Conservation (phyloP, 805 yeast species). For the Wickerhamomyces hampshirensis region DNA sequence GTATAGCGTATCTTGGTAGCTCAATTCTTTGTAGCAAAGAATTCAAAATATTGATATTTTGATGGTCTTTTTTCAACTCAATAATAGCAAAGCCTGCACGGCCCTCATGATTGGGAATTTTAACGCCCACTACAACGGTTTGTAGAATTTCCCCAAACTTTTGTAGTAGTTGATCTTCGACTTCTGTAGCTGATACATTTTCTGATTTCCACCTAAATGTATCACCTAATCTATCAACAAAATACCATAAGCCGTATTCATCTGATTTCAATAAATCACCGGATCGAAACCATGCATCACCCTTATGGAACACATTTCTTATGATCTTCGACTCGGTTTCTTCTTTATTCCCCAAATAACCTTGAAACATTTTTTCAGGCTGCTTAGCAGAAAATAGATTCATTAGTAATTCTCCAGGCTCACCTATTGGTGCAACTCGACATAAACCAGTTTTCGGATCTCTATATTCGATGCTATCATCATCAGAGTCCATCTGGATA, state of each 20-base stretch:
- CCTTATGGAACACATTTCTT: slow-evolving; percentile 69
- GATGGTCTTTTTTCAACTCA: slow-evolving; percentile 38
- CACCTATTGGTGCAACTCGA: slow-evolving; percentile 45
- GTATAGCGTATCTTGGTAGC: slow-evolving; percentile 83
- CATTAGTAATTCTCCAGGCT: slow-evolving; percentile 89
- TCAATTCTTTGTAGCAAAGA: slow-evolving; percentile 35
- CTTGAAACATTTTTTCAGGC: slow-evolving; percentile 78
- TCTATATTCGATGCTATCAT: slow-evolving; percentile 65
- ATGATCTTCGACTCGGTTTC: slow-evolving; percentile 78
- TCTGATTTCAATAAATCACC: slow-evolving; percentile 80
- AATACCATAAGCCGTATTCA: slow-evolving; percentile 63
- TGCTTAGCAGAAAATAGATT: slow-evolving; percentile 57
- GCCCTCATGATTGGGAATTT: slow-evolving; percentile 86
- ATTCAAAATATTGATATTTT: slow-evolving; percentile 30
- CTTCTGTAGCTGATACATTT: slow-evolving; percentile 91
- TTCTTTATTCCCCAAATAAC: slow-evolving; percentile 73
- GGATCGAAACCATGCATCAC: slow-evolving; percentile 88
- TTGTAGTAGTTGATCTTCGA: slow-evolving; percentile 63
- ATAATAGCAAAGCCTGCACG: slow-evolving; percentile 88
- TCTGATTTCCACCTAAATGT: slow-evolving; percentile 97
- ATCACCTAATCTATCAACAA: slow-evolving; percentile 91
- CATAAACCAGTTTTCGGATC: slow-evolving; percentile 64
- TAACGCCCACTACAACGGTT: slow-evolving; percentile 83
- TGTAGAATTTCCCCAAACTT: slow-evolving; percentile 44
- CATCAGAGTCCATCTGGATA: slow-evolving; percentile 76